Evolutionary conservation across 1,284 basidiomycete genomes (phyloP).

Genomic region (Cutaneotrichosporon curvatum): DNA sequence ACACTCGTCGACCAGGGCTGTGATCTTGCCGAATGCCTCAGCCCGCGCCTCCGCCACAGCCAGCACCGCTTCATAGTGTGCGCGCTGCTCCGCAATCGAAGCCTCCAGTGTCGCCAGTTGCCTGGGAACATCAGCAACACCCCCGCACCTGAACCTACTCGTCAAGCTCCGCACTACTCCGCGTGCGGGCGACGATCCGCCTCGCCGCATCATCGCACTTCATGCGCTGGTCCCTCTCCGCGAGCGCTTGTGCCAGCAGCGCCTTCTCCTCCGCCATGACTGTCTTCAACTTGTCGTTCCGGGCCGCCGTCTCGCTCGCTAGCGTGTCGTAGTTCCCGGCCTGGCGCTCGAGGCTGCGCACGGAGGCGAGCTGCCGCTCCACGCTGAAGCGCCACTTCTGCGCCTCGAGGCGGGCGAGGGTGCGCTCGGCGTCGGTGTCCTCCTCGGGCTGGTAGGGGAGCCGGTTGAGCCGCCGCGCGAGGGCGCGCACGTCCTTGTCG

Average conservation of each 20-base stretch:
- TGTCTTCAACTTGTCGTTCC: conserved; percentile 20
- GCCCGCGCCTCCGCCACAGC: conserved; percentile 24
- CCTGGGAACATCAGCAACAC: conserved; percentile 19
- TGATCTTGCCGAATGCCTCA: conserved; percentile 30
- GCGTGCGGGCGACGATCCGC: conserved; percentile 27
- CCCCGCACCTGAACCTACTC: conserved; percentile 34
- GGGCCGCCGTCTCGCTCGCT: conserved; percentile 13
- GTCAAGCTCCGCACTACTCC: conserved; percentile 30
- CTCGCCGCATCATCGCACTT: conserved; percentile 38
- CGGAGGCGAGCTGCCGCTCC: conserved; percentile 30
- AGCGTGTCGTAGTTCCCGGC: conserved; percentile 16
- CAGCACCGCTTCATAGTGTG: conserved; percentile 18
- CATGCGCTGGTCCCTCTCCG: conserved; percentile 30
- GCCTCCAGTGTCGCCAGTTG: conserved; percentile 27
- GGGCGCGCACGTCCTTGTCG: conserved; percentile 32
- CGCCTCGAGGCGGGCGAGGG: conserved; percentile 26
- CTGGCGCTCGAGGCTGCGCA: conserved; percentile 31
- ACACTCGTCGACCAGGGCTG: conserved; percentile 31
- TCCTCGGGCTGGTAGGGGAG: conserved; percentile 12
- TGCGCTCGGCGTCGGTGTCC: conserved; percentile 1
- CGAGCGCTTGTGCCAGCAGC: conserved; percentile 19
- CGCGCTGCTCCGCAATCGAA: conserved; percentile 29
- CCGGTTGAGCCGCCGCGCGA: conserved; percentile 30
- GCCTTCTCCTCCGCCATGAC: conserved; percentile 31
- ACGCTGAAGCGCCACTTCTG: conserved; percentile 32